phyloP scores from a whole-genome alignment of 805 yeast genomes.

The Starmerella sp. region DNA sequence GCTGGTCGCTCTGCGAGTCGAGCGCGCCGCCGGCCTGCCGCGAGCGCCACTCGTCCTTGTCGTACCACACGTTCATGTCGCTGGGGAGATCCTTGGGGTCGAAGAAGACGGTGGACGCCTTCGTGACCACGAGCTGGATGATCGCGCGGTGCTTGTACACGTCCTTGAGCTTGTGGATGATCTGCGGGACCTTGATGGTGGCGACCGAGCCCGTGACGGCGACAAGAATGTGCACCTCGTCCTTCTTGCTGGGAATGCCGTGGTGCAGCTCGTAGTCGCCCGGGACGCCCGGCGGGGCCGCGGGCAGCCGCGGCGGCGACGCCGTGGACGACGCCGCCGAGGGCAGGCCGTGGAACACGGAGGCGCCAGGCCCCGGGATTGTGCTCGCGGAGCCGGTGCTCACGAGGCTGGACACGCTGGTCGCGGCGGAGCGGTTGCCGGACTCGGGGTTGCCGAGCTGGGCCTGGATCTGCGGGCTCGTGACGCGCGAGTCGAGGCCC shows the following conservation, averaged over 20 bases:
- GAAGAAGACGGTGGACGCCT: constrained; percentile 29
- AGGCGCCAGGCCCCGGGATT: neutral
- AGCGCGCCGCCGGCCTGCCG: constrained; percentile 38
- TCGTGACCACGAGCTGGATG: constrained; percentile 73
- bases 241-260: constrained; percentile 30
- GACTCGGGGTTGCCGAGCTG: neutral
- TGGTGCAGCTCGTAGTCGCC: constrained; percentile 1
- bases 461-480: neutral
- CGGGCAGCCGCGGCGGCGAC: neutral
- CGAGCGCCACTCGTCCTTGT: constrained; percentile 83
- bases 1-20: constrained; percentile 58
- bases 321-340: neutral
- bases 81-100: constrained; percentile 27
- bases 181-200: constrained; percentile 81
- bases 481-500: neutral
- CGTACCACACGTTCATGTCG: constrained; percentile 82
- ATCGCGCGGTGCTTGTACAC: constrained; percentile 61
- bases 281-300: neutral
- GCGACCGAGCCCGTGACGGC: constrained; percentile 98
- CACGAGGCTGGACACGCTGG: neutral
- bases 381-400: neutral
- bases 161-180: constrained; percentile 76
- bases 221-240: constrained; percentile 72
- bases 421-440: constrained; percentile 5
- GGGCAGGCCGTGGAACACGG: neutral